A percentile compares a stretch with the other conserved stretches of the same genome.
Conservation (phyloP, 805 yeast genomes). For the Wickerhamiella cacticola region DNA sequence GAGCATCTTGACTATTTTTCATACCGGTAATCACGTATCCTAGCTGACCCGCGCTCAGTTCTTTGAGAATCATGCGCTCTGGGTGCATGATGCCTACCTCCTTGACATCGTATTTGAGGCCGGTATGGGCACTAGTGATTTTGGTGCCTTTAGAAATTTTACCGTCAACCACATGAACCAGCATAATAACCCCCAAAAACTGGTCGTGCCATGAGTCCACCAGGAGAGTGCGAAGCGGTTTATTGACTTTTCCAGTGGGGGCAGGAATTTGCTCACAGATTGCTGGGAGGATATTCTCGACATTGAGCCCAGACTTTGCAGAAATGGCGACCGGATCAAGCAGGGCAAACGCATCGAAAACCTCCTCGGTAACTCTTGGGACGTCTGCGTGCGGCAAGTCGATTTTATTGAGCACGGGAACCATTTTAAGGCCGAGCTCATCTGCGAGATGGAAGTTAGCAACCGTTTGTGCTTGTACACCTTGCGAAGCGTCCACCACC, state of each 20-base stretch:
- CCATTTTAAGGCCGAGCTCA: slow-evolving; percentile 63
- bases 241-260: slow-evolving; percentile 45
- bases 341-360: slow-evolving; percentile 66
- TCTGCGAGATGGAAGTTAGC: slow-evolving; percentile 89
- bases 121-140: slow-evolving; percentile 65
- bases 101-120: slow-evolving; percentile 67
- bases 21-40: slow-evolving; percentile 93
- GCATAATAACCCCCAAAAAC: slow-evolving; percentile 78
- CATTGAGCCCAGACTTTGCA: slow-evolving; percentile 83
- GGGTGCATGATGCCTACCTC: slow-evolving; percentile 97
- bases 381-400: slow-evolving; percentile 84
- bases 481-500: slow-evolving; percentile 89
- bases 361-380: slow-evolving; percentile 66
- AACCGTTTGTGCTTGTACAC: slow-evolving; percentile 97
- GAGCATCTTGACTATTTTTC: slow-evolving; percentile 75
- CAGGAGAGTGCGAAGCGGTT: slow-evolving; percentile 58
- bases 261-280: slow-evolving; percentile 71
- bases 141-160: slow-evolving; percentile 58
- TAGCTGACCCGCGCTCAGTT: slow-evolving; percentile 77
- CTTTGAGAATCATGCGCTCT: slow-evolving; percentile 54
- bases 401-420: slow-evolving; percentile 86
- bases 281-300: slow-evolving; percentile 66
- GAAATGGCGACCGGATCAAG: slow-evolving; percentile 67
- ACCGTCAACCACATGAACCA: slow-evolving; percentile 82
- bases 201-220: slow-evolving; percentile 98